These are phyloP conservation scores for Neoscytalidium dimidiatum DNA, from an alignment of 2,329 filamentous ascomycete genomes.

Conservation along the genomic window DNA sequence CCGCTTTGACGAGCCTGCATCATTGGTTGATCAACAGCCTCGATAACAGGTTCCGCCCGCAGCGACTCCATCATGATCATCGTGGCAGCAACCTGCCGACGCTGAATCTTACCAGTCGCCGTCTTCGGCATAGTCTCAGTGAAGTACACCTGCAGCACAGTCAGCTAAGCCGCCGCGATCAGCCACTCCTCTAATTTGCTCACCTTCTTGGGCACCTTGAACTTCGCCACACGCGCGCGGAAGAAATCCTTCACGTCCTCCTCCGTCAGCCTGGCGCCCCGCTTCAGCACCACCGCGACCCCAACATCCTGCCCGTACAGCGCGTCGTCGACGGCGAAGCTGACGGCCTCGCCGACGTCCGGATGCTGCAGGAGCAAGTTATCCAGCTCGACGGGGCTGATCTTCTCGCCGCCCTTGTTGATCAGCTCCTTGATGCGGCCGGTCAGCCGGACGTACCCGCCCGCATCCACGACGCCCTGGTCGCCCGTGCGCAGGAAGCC, in stretches of 20 bases:
- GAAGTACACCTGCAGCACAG: conserved; percentile 57
- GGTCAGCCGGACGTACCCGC: conserved; percentile 76
- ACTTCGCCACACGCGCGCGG: conserved; percentile 67
- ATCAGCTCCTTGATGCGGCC: conserved; percentile 83
- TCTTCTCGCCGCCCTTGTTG: conserved; percentile 81
- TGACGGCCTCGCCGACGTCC: conserved; percentile 70
- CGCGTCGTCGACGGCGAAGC: conserved; percentile 74
- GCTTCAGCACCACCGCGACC: conserved; percentile 71
- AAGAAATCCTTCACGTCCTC: conserved; percentile 66
- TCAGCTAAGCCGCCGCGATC: not conserved
- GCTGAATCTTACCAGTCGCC: conserved; percentile 32
- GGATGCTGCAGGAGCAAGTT: conserved; percentile 71
- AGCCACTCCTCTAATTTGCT: conserved; percentile 23
- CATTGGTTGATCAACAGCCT: not conserved
- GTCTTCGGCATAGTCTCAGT: conserved; percentile 34
- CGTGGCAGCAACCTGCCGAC: conserved; percentile 22
- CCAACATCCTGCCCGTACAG: conserved; percentile 76
- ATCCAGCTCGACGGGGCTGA: conserved; percentile 77
- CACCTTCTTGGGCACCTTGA: conserved; percentile 77
- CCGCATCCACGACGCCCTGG: conserved; percentile 71
- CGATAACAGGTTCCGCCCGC: not conserved
- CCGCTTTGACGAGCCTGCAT: not conserved
- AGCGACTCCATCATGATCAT: conserved; percentile 21
- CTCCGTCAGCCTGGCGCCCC: conserved; percentile 50
- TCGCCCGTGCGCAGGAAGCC: conserved; percentile 81